These are phyloP conservation scores for Diplosphaera chodatii DNA, from an alignment of 139 green algal genomes.

Conservation along the genomic window DNA sequence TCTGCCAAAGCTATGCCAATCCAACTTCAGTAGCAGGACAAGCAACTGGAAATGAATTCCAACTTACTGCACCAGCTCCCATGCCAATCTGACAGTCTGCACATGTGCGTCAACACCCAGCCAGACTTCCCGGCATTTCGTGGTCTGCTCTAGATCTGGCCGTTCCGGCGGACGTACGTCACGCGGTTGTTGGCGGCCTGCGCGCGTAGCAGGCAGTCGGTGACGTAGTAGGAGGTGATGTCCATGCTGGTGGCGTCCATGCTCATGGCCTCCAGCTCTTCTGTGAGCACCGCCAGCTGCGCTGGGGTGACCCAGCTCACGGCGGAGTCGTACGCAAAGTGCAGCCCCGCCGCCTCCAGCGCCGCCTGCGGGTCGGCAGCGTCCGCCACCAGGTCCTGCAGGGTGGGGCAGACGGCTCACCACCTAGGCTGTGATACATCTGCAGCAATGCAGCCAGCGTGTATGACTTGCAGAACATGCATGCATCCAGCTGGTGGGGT, in stretches of 20 bases:
- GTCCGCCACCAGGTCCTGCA: slow-evolving; percentile 3
- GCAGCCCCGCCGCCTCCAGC: background rate
- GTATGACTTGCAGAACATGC: too few relatives aligned
- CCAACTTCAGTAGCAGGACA: too few relatives aligned
- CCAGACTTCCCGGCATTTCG: too few relatives aligned
- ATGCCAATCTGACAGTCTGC: too few relatives aligned
- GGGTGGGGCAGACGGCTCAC: too few relatives aligned
- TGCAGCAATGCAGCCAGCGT: too few relatives aligned
- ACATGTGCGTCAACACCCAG: too few relatives aligned
- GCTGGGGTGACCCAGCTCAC: slow-evolving; percentile 12
- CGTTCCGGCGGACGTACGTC: background rate
- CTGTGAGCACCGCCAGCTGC: slow-evolving; percentile 6
- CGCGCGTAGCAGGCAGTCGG: slow-evolving; percentile 7
- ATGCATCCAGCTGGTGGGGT: too few relatives aligned
- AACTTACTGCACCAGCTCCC: too few relatives aligned
- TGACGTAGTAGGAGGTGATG: slow-evolving; percentile 9
- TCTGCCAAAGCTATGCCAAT: too few relatives aligned
- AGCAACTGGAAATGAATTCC: too few relatives aligned
- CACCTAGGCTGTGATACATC: too few relatives aligned
- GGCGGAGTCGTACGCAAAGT: slow-evolving; percentile 2
- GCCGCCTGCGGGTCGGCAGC: background rate
- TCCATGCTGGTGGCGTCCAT: slow-evolving; percentile 1
- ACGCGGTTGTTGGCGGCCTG: slow-evolving; percentile 1
- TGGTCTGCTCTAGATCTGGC: background rate
- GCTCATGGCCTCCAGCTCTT: slow-evolving; percentile 14